Percentiles rank a stretch among this genome's conserved stretches.
Conservation (phyloP, 768 basidiomycete genomes). For the Leucocoprinus sp. region DNA sequence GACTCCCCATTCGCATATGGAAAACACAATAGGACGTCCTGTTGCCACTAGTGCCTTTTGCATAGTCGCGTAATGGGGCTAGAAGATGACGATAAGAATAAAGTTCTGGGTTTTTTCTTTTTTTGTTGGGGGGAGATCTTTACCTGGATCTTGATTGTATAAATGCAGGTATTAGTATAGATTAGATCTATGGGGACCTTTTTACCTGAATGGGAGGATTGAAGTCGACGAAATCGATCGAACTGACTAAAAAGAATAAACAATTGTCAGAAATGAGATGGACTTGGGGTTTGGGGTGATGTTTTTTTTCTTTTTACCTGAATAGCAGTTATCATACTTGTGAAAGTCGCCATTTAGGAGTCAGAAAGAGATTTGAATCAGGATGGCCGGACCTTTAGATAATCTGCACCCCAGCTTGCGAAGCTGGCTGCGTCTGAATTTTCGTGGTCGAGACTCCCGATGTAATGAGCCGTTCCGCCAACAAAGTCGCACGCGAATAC, state of each 20-base stretch:
- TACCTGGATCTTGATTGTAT: conserved; percentile 34
- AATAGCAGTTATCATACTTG: conserved; percentile 44
- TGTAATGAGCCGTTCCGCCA: conserved; percentile 34
- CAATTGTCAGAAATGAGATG: background rate
- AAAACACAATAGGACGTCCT: conserved; percentile 39
- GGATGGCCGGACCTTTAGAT: conserved; percentile 26
- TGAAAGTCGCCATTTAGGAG: conserved; percentile 1
- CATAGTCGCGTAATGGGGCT: conserved; percentile 39
- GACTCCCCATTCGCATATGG: conserved; percentile 43
- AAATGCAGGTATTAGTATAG: no score
- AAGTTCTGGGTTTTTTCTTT: no score
- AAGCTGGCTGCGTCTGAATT: conserved; percentile 38
- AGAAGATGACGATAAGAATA: no score
- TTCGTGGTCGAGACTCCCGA: conserved; percentile 40
- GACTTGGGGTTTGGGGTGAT: background rate
- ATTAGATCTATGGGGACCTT: no score
- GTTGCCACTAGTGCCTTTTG: conserved; percentile 35
- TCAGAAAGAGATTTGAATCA: background rate
- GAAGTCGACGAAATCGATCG: conserved; percentile 37
- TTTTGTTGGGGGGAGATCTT: no score
- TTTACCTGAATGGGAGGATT: conserved; percentile 33
- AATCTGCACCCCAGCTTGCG: conserved; percentile 42
- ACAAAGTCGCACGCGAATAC: conserved; percentile 37
- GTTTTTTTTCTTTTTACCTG: conserved; percentile 20
- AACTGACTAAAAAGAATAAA: conserved; percentile 20